phyloP scores from a whole-genome alignment of 163 green algal species.

The Chloromonas sp. region DNA sequence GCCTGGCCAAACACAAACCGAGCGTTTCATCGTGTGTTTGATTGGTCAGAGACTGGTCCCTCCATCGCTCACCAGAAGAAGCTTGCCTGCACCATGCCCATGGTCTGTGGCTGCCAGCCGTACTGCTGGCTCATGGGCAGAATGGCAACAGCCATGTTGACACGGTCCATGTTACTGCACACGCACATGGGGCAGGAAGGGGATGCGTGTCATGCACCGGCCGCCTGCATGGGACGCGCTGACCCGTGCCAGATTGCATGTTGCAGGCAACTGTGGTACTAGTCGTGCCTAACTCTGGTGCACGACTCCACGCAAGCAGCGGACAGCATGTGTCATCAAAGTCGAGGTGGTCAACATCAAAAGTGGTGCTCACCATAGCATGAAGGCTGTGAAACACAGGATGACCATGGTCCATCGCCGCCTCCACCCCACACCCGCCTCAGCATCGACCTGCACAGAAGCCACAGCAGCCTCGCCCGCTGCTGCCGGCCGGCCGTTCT shows the following conservation, averaged over 20 bases:
- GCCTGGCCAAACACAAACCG: too few species aligned
- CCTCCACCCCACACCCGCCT: conserved; percentile 43
- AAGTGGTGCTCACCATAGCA: conserved; percentile 60
- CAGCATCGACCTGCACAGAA: too few species aligned
- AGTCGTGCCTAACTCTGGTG: too few species aligned
- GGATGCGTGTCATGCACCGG: background rate
- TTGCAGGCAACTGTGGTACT: background rate
- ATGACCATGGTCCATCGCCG: conserved; percentile 77
- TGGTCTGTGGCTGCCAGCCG: conserved; percentile 70
- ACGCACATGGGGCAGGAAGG: background rate
- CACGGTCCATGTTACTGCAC: conserved; percentile 69
- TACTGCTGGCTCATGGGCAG: conserved; percentile 88
- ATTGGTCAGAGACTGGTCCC: too few species aligned
- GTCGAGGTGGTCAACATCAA: too few species aligned
- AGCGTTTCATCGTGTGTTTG: too few species aligned
- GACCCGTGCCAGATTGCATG: too few species aligned
- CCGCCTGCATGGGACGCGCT: background rate
- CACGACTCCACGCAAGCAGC: too few species aligned
- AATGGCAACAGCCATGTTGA: conserved; percentile 98
- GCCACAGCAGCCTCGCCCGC: too few species aligned
- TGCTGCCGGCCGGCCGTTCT: too few species aligned
- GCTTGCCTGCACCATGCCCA: conserved; percentile 90
- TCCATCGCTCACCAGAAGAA: conserved; percentile 83
- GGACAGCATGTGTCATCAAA: too few species aligned
- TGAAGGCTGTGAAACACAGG: conserved; percentile 87